Conservation (phyloP, 129 eudicot genomes). For the Cynara cardunculus region DNA sequence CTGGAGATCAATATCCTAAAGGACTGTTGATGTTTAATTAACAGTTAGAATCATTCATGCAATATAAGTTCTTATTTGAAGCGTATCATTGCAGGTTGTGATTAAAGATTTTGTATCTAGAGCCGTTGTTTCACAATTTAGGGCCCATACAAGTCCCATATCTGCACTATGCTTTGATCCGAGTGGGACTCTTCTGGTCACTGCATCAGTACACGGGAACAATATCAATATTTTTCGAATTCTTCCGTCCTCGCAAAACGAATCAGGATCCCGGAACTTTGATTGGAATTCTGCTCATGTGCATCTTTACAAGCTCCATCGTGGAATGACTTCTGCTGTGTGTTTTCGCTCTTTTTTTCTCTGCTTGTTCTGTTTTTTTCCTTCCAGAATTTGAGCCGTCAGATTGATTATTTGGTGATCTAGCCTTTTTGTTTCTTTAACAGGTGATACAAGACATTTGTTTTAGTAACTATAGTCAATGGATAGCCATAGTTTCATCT, state of each 20-base stretch:
- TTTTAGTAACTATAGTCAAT: constrained; percentile 84
- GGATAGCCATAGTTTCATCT: constrained; percentile 89
- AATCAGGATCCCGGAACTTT: constrained; percentile 50
- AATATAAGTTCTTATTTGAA: constrained; percentile 4
- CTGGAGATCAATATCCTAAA: neutral
- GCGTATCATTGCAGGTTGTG: constrained; percentile 55
- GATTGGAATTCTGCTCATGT: constrained; percentile 85
- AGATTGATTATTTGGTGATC: neutral
- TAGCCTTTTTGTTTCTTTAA: constrained; percentile 16
- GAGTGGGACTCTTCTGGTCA: constrained; percentile 93
- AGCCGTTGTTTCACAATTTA: constrained; percentile 78
- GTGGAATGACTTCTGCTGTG: constrained; percentile 94
- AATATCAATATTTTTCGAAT: constrained; percentile 85
- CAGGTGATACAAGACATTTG: constrained; percentile 97
- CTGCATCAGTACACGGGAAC: constrained; percentile 89
- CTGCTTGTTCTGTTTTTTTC: neutral
- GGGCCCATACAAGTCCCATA: constrained; percentile 88
- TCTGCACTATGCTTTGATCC: constrained; percentile 96
- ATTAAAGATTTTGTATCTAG: constrained; percentile 70
- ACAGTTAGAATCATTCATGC: neutral
- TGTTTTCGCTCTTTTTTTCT: constrained; percentile 15
- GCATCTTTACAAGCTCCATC: constrained; percentile 93
- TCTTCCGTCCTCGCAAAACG: constrained; percentile 65
- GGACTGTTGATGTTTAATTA: neutral
- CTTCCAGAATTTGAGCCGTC: neutral